Percentiles rank a stretch among this genome's conserved stretches.
Conservation (phyloP, 1,284 basidiomycete species). For the Fistulina hepatica region DNA sequence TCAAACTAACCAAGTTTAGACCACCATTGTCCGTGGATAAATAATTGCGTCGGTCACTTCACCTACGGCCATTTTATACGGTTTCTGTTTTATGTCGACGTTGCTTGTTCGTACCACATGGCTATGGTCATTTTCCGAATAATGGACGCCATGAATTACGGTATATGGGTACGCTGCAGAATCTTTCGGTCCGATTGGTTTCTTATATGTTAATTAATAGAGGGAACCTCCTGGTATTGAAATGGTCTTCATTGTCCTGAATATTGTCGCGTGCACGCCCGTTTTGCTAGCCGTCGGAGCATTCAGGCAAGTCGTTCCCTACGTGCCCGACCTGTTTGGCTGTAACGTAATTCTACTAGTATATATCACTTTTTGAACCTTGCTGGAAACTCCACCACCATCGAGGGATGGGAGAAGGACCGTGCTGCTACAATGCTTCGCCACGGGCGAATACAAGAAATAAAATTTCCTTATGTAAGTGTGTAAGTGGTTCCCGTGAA, state of each 20-base stretch:
- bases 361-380: conserved; percentile 83
- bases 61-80: conserved; percentile 89
- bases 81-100: conserved; percentile 85
- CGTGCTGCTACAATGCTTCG: conserved; percentile 80
- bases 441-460: conserved; percentile 78
- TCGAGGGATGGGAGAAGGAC: conserved; percentile 98
- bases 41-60: conserved; percentile 82
- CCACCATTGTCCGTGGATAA: conserved; percentile 89
- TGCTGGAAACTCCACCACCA: conserved; percentile 84
- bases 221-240: conserved; percentile 59
- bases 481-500: conserved; percentile 1
- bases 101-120: conserved; percentile 79
- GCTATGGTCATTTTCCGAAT: conserved; percentile 58
- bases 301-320: conserved; percentile 49
- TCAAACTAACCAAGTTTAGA: conserved; percentile 32
- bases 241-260: conserved; percentile 78
- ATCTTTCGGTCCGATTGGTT: neutral
- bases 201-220: conserved; percentile 28
- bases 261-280: conserved; percentile 79
- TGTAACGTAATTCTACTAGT: conserved; percentile 26
- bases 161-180: conserved; percentile 49
- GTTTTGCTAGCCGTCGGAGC: conserved; percentile 79
- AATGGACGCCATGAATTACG: conserved; percentile 35
- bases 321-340: neutral
- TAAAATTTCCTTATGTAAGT: conserved; percentile 89